Conservation (phyloP, 305 asterid species). For the Stenogyne calaminthoides region DNA sequence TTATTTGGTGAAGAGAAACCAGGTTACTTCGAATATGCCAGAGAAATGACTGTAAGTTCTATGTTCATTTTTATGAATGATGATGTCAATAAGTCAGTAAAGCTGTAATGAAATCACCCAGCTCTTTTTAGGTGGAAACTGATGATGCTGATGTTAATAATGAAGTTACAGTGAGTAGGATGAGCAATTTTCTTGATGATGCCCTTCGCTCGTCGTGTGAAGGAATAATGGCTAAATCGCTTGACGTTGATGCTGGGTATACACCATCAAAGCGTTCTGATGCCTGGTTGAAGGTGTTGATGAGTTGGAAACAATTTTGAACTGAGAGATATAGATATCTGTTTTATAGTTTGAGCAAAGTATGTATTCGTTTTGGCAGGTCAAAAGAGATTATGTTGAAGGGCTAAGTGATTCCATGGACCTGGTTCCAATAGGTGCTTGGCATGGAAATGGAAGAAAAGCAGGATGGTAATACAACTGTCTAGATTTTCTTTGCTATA, state of each 20-base stretch:
- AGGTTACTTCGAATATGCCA: constrained; percentile 82
- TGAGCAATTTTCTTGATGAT: constrained; percentile 62
- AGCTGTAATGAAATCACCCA: constrained; percentile 25
- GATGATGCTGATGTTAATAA: constrained; percentile 60
- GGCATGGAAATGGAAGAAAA: constrained; percentile 97
- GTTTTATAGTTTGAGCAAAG: constrained; percentile 19
- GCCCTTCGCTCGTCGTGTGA: constrained; percentile 82
- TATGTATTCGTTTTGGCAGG: constrained; percentile 48
- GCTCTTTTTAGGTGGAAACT: constrained; percentile 60
- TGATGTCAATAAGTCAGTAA: constrained; percentile 8
- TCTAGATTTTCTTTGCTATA: constrained; percentile 1
- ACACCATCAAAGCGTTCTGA: constrained; percentile 91
- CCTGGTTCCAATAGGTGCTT: constrained; percentile 95
- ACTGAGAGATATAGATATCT: constrained; percentile 2
- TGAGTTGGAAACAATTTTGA: constrained; percentile 22
- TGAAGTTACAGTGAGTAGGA: constrained; percentile 64
- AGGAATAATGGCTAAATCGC: constrained; percentile 91
- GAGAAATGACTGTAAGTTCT: constrained; percentile 71
- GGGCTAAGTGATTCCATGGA: constrained; percentile 87
- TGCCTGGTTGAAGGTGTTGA: constrained; percentile 86
- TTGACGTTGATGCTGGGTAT: constrained; percentile 79
- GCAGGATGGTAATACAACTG: constrained; percentile 75
- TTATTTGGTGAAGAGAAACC: constrained; percentile 66
- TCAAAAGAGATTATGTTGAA: constrained; percentile 84
- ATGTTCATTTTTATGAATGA: constrained; percentile 9